These are phyloP conservation scores for Metschnikowia matae DNA, from an alignment of 805 yeast genomes.

Conservation along the genomic window DNA sequence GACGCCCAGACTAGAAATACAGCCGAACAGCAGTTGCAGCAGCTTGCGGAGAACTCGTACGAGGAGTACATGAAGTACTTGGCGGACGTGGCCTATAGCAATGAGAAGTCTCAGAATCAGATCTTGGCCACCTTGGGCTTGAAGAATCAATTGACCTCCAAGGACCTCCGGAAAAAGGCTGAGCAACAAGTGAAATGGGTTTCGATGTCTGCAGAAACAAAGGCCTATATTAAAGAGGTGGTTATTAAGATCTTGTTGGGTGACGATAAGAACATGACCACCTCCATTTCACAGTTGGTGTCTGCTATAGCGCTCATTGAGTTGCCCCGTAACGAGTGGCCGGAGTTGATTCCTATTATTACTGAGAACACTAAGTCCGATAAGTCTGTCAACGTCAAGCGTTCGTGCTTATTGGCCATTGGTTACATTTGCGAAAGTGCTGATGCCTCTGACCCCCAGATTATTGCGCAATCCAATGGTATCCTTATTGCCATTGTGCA, in stretches of 20 bases:
- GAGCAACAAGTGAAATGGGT: conserved; percentile 75
- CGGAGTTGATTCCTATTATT: conserved; percentile 74
- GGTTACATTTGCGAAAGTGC: conserved; percentile 96
- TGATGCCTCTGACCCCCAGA: conserved; percentile 73
- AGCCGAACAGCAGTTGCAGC: conserved; percentile 74
- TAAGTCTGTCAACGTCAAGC: conserved; percentile 73
- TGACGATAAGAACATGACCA: conserved; percentile 73
- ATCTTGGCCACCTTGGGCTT: conserved; percentile 85
- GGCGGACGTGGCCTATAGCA: conserved; percentile 67
- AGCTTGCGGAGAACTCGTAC: conserved; percentile 71
- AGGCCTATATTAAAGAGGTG: conserved; percentile 60
- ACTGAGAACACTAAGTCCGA: conserved; percentile 82
- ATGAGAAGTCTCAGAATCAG: conserved; percentile 72
- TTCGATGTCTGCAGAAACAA: conserved; percentile 49
- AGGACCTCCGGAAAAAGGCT: conserved; percentile 57
- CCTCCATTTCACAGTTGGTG: conserved; percentile 86
- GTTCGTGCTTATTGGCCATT: conserved; percentile 81
- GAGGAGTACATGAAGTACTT: conserved; percentile 67
- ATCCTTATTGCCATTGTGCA: conserved; percentile 93
- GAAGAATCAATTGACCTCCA: conserved; percentile 84
- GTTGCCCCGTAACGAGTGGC: conserved; percentile 85
- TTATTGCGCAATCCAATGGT: conserved; percentile 83
- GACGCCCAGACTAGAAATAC: conserved; percentile 63
- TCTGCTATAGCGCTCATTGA: conserved; percentile 98
- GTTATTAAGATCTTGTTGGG: conserved; percentile 58